phyloP scores from a whole-genome alignment of 805 yeast genomes.

The Candida khao-thaluensis region DNA sequence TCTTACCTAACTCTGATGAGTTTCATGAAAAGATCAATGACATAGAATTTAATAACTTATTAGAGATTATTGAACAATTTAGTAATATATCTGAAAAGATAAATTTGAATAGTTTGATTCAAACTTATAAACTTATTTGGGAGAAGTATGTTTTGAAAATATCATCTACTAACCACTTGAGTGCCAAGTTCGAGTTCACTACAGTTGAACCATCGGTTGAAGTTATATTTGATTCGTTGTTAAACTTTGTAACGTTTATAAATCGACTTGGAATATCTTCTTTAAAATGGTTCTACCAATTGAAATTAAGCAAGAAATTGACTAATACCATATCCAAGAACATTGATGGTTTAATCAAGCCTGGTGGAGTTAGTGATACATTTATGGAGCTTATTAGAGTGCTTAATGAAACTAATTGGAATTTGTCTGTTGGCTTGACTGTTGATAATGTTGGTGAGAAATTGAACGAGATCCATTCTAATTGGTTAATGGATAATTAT shows the following conservation, averaged over 20 bases:
- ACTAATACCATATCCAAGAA: constrained; percentile 31
- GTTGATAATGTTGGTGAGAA: constrained; percentile 21
- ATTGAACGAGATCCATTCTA: constrained; percentile 26
- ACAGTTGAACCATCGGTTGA: constrained; percentile 2
- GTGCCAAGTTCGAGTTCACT: neutral
- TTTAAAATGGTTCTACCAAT: constrained; percentile 25
- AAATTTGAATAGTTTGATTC: constrained; percentile 11
- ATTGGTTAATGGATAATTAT: constrained; percentile 34
- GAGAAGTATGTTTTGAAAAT: constrained; percentile 8
- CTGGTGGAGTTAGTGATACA: constrained; percentile 7
- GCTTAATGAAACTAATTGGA: constrained; percentile 23
- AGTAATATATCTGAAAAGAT: constrained; percentile 10
- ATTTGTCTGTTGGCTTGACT: constrained; percentile 20
- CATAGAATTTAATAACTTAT: constrained; percentile 13
- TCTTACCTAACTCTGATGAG: constrained; percentile 21
- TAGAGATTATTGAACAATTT: constrained; percentile 10
- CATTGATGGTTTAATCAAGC: constrained; percentile 23
- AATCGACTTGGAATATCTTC: constrained; percentile 22
- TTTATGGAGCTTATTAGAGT: constrained; percentile 17
- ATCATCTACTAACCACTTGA: constrained; percentile 1
- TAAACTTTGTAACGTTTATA: constrained; percentile 29
- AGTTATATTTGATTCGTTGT: constrained; percentile 21
- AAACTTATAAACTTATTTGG: constrained; percentile 15
- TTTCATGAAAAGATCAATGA: constrained; percentile 12
- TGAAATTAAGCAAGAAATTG: constrained; percentile 26